Base-by-base conservation (phyloP, 1,139 yeast genomes). In the Protomyces arabidopsidicola region DNA sequence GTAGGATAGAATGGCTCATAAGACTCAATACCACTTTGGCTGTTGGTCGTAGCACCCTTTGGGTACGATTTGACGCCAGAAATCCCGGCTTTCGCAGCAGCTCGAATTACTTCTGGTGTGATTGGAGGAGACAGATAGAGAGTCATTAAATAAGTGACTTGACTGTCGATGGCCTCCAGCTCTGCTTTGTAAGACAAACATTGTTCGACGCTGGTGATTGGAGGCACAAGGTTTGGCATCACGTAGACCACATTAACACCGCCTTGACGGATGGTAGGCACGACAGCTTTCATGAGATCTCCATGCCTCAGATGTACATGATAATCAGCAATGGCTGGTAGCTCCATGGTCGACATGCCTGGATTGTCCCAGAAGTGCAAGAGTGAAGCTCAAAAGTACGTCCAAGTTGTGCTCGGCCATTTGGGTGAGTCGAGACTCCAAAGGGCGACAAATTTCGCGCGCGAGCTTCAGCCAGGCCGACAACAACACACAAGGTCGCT, bases 11-110 rank as follows among this genome's bases (percentile, higher is more conserved):
- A 95, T 2, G 82, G 84, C 60, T 86, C 82, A 75, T 93, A 93
- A 72, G 93, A 96, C 70, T 90, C 89, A 42, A 93, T 97, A 53
- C 98, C 98, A 63, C 75, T 76, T n/a, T 86, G 89, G 6, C 97
- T 89, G 77, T 93, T 95, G 58, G 99, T 93, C 14, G 99, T 93
- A 39, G 95, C 99, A 56, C 99, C 99, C 1, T 98, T 97, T 36
- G 98, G 98, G 73, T 95, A 93, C 74, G 97, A 90, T 74, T 93
- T 95, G 68, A 68, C 96, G 50, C 87, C 85, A 48, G 90, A 84
- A 61, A 86, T 86, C 2, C 86, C 86, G 14, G 77, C 73, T 66
- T 80, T 75, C n/a, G 93, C 95, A 36, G 97, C 97, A 70, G 84
- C 82, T 64, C 82, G 84, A 65, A 93, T 85, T 54, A 90, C 78